phyloP scores from a whole-genome alignment of 352 stramenopile genomes.

The Aphanomyces cochlioides region DNA sequence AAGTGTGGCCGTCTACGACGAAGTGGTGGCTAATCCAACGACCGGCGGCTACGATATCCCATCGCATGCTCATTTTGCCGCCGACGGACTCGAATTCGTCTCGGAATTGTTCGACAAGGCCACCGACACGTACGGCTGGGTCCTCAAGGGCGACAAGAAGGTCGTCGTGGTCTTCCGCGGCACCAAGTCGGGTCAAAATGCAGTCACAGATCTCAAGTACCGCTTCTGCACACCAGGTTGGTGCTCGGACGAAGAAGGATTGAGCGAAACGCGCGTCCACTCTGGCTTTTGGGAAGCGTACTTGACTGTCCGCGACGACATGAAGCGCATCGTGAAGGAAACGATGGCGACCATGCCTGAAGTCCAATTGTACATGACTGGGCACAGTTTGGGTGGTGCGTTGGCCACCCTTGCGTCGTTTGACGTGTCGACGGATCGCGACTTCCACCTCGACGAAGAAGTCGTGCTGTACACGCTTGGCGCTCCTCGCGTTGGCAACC shows the following conservation, averaged over 20 bases:
- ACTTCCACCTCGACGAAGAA: slow-evolving; percentile 20
- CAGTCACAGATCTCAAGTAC: slow-evolving; percentile 26
- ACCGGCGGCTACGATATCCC: slow-evolving; percentile 16
- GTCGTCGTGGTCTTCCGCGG: slow-evolving; percentile 24
- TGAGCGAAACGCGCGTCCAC: slow-evolving; percentile 15
- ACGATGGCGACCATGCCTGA: slow-evolving; percentile 21
- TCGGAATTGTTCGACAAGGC: slow-evolving; percentile 6
- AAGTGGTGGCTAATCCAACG: neutral
- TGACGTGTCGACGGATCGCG: slow-evolving; percentile 12
- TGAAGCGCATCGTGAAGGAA: slow-evolving; percentile 18
- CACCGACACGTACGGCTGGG: slow-evolving; percentile 29
- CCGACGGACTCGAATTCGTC: slow-evolving; percentile 16
- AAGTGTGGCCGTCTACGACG: slow-evolving; percentile 21
- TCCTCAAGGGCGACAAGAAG: slow-evolving; percentile 23
- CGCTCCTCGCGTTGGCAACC: slow-evolving; percentile 36
- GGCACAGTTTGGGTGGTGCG: slow-evolving; percentile 14
- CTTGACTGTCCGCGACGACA: slow-evolving; percentile 21
- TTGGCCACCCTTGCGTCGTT: slow-evolving; percentile 10
- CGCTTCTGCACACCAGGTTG: slow-evolving; percentile 1
- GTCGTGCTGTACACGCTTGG: slow-evolving; percentile 39
- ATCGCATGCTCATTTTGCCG: slow-evolving; percentile 14
- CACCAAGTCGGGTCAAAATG: slow-evolving; percentile 18
- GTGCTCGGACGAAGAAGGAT: neutral
- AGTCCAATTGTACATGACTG: slow-evolving; percentile 24
- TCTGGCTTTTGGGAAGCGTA: slow-evolving; percentile 25